phyloP scores from a whole-genome alignment of 2,329 filamentous ascomycete species.

The Neonectria hederae region DNA sequence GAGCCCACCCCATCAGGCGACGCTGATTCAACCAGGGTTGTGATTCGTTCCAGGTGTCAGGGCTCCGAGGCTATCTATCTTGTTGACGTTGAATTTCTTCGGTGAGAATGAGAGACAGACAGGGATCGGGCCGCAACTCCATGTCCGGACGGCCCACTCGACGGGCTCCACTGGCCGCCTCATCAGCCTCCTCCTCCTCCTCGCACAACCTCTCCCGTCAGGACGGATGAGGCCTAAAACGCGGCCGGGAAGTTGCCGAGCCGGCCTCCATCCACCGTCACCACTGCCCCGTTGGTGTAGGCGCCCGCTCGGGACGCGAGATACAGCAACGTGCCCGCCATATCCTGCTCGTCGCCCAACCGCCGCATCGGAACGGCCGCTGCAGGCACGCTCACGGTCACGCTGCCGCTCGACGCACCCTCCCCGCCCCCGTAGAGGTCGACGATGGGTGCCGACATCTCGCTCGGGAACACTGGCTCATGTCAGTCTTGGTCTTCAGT shows the following conservation, averaged over 20 bases:
- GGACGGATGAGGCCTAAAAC: conserved; percentile 50
- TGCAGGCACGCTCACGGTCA: conserved; percentile 47
- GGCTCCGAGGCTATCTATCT: too few relatives aligned
- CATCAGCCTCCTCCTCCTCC: conserved; percentile 10
- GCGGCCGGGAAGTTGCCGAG: conserved; percentile 64
- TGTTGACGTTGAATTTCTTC: conserved; percentile 2
- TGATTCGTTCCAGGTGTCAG: conserved; percentile 13
- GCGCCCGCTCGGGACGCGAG: conserved; percentile 71
- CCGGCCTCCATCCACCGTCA: conserved; percentile 71
- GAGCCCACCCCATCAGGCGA: conserved; percentile 24
- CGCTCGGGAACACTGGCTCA: conserved; percentile 64
- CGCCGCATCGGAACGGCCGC: conserved; percentile 65
- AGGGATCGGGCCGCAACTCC: conserved; percentile 11
- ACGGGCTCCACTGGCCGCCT: background rate
- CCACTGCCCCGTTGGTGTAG: conserved; percentile 71
- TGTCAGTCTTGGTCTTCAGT: conserved; percentile 15
- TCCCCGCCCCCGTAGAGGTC: conserved; percentile 49
- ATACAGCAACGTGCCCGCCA: conserved; percentile 72
- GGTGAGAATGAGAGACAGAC: background rate
- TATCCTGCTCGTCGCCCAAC: conserved; percentile 66
- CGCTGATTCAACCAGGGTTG: conserved; percentile 20
- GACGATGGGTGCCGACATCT: conserved; percentile 65
- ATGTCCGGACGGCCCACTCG: conserved; percentile 24
- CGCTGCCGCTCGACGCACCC: conserved; percentile 37
- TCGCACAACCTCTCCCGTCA: background rate